These are phyloP conservation scores for Tulasnella sp. DNA, from an alignment of 768 basidiomycete genomes.

Conservation along the genomic window DNA sequence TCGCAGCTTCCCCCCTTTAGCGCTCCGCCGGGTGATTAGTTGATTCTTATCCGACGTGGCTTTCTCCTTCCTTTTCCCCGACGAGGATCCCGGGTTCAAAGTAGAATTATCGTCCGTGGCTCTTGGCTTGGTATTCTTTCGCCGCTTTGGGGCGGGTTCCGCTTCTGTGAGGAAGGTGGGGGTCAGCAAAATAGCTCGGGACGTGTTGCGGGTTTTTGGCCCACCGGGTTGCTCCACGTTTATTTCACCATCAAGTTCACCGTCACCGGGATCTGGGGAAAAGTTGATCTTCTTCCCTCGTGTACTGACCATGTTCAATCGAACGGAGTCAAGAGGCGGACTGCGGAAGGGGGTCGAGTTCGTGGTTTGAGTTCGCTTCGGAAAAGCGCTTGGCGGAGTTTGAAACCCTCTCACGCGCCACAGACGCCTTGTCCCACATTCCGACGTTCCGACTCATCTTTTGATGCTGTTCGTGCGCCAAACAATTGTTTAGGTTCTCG, in stretches of 20 bases:
- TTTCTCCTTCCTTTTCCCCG: background rate
- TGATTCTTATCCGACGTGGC: background rate
- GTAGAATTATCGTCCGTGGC: background rate
- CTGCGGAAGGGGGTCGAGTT: background rate
- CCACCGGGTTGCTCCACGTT: background rate
- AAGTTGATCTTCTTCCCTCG: background rate
- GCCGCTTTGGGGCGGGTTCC: background rate
- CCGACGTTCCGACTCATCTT: too few relatives aligned
- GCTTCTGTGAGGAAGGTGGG: background rate
- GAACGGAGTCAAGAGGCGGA: background rate
- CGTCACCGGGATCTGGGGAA: background rate
- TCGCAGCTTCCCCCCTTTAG: conserved; percentile 27
- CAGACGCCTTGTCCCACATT: too few relatives aligned
- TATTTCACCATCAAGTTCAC: background rate
- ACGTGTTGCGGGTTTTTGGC: background rate
- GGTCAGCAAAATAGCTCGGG: too few relatives aligned
- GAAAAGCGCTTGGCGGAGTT: too few relatives aligned
- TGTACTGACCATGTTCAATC: background rate
- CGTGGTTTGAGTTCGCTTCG: background rate
- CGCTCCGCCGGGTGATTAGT: background rate
- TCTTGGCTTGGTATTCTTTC: background rate
- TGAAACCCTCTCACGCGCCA: too few relatives aligned
- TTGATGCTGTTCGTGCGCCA: too few relatives aligned
- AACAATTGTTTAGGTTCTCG: too few relatives aligned
- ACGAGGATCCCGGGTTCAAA: background rate